These are phyloP conservation scores for Avena insularis DNA, from an alignment of 176 grass and related monocot genomes.

Conservation along the genomic window DNA sequence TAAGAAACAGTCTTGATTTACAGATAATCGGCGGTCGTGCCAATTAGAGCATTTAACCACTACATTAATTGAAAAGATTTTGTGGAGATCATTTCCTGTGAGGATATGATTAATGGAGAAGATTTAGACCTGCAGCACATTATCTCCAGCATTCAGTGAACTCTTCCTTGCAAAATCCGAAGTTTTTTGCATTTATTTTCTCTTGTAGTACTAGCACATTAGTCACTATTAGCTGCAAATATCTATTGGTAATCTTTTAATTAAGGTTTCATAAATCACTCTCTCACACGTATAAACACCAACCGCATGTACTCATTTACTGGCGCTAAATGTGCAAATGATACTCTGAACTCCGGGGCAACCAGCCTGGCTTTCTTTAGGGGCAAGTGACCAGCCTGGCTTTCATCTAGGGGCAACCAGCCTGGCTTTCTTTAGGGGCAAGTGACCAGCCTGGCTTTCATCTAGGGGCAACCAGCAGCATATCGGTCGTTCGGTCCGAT, in stretches of 20 bases:
- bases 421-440: constrained; percentile 1
- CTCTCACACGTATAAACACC: background rate
- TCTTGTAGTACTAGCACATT: background rate
- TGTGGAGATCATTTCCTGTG: background rate
- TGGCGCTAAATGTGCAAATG: constrained; percentile 62
- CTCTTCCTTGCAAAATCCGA: background rate
- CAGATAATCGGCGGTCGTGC: background rate
- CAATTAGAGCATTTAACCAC: background rate
- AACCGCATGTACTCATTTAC: constrained; percentile 32
- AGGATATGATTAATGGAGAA: background rate
- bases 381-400: constrained; percentile 8
- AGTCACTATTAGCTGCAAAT: background rate
- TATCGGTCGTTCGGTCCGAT: background rate
- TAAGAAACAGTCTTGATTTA: background rate
- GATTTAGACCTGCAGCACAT: background rate
- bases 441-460: background rate
- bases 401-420: background rate
- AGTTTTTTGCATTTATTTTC: background rate
- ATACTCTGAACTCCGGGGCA: constrained; percentile 50
- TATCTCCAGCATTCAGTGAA: background rate
- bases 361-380: constrained; percentile 14
- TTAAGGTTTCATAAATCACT: background rate
- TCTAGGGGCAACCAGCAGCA: background rate
- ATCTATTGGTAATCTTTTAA: background rate
- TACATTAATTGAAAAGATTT: background rate